These are phyloP conservation scores for Inga oerstediana DNA, from an alignment of 306 rosid species.

Conservation along the genomic window DNA sequence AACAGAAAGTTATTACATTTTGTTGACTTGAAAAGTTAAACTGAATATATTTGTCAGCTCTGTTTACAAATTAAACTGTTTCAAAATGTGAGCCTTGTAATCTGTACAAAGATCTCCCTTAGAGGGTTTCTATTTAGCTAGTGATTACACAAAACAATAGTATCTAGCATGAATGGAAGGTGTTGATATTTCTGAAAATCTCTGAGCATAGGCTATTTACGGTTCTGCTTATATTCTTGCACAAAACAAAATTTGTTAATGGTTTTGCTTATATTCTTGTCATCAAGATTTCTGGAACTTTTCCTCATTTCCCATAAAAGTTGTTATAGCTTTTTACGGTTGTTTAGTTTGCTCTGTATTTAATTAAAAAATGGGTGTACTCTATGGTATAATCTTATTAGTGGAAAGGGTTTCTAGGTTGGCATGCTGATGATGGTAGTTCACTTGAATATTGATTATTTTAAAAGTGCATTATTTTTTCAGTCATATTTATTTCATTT, in stretches of 20 bases:
- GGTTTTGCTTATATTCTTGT: neutral
- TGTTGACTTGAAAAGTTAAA: slow-evolving; percentile 28
- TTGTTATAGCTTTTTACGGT: neutral
- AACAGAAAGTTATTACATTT: neutral
- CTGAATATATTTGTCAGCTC: slow-evolving; percentile 55
- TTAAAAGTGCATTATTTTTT: neutral
- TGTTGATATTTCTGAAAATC: slow-evolving; percentile 93
- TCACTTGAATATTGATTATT: neutral
- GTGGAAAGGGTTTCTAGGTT: neutral
- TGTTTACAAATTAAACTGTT: slow-evolving; percentile 73
- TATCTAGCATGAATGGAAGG: slow-evolving; percentile 99
- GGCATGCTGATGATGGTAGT: neutral
- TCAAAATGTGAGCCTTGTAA: slow-evolving; percentile 93
- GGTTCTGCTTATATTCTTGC: too few relatives aligned
- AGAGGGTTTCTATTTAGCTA: slow-evolving; percentile 92
- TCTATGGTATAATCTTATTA: neutral
- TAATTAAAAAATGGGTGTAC: neutral
- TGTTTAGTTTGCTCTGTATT: neutral
- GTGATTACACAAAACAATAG: slow-evolving; percentile 93
- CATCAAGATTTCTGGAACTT: neutral
- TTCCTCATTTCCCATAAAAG: neutral
- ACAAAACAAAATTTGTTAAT: neutral
- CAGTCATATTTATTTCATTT: neutral
- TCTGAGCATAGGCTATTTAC: slow-evolving; percentile 85
- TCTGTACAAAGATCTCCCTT: slow-evolving; percentile 85